Conservation (phyloP, 148 eudicot genomes). For the Chenopodium berlandieri region DNA sequence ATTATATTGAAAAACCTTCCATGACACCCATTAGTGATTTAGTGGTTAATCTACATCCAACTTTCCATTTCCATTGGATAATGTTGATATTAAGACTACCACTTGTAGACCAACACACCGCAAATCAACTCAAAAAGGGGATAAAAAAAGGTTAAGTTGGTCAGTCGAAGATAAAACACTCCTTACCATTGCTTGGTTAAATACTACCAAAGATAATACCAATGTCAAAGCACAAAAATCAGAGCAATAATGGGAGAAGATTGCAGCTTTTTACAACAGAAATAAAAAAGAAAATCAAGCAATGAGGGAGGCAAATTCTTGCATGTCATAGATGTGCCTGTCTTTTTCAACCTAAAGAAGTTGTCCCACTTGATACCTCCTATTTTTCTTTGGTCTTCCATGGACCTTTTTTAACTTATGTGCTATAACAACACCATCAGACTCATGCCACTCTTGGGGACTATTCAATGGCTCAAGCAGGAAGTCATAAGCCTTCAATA, state of each 20-base stretch:
- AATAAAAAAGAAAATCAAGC: background rate
- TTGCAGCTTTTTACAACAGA: background rate
- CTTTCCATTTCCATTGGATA: background rate
- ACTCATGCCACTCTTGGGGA: too few relatives aligned
- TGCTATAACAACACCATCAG: too few relatives aligned
- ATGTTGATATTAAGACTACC: background rate
- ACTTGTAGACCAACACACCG: background rate
- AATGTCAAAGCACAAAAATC: background rate
- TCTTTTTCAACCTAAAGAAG: too few relatives aligned
- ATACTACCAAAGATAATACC: background rate
- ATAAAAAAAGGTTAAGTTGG: background rate
- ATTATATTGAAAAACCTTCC: background rate
- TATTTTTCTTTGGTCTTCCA: too few relatives aligned
- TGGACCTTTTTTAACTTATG: too few relatives aligned
- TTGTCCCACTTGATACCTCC: too few relatives aligned
- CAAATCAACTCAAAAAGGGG: background rate
- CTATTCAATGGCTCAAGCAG: too few relatives aligned
- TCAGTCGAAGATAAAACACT: background rate
- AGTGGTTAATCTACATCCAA: background rate
- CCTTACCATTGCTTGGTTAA: background rate
- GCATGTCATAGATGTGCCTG: too few relatives aligned
- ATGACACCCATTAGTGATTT: background rate
- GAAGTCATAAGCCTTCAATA: too few relatives aligned
- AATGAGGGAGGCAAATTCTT: background rate
- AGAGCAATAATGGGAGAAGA: too few relatives aligned